phyloP scores from a whole-genome alignment of 2,329 filamentous ascomycete genomes.

The Apiospora sp. region DNA sequence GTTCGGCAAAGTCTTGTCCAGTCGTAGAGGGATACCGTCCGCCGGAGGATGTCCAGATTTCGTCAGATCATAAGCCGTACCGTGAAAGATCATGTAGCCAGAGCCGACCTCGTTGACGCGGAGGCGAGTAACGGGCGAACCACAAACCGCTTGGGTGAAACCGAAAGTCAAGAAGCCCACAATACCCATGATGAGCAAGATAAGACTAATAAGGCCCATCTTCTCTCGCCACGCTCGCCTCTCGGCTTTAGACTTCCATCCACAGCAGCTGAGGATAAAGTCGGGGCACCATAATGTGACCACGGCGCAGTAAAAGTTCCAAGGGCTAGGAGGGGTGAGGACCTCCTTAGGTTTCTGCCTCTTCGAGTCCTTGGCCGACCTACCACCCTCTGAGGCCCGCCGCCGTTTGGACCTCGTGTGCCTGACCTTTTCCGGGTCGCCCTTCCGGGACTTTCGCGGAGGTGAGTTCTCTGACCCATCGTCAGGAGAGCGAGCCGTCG shows the following conservation, averaged over 20 bases:
- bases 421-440: slow-evolving; percentile 49
- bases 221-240: slow-evolving; percentile 97
- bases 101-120: slow-evolving; percentile 81
- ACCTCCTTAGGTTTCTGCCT: slow-evolving; percentile 65
- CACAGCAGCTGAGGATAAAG: slow-evolving; percentile 83
- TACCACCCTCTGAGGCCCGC: slow-evolving; percentile 59
- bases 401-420: slow-evolving; percentile 47
- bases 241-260: slow-evolving; percentile 84
- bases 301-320: slow-evolving; percentile 94
- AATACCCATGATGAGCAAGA: slow-evolving; percentile 83
- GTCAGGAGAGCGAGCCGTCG: slow-evolving; percentile 56
- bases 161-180: slow-evolving; percentile 98
- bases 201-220: slow-evolving; percentile 95
- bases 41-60: slow-evolving; percentile 81
- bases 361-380: slow-evolving; percentile 67
- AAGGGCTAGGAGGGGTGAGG: slow-evolving; percentile 82
- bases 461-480: slow-evolving; percentile 54
- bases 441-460: slow-evolving; percentile 45
- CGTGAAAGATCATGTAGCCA: slow-evolving; percentile 97
- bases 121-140: slow-evolving; percentile 73
- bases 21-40: slow-evolving; percentile 71
- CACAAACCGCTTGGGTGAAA: slow-evolving; percentile 90
- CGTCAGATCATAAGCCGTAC: slow-evolving; percentile 84
- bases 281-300: slow-evolving; percentile 95
- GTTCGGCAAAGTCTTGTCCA: slow-evolving; percentile 67